These are phyloP conservation scores for Vaccinium corymbosum DNA, from an alignment of 148 eudicot species.

Conservation along the genomic window DNA sequence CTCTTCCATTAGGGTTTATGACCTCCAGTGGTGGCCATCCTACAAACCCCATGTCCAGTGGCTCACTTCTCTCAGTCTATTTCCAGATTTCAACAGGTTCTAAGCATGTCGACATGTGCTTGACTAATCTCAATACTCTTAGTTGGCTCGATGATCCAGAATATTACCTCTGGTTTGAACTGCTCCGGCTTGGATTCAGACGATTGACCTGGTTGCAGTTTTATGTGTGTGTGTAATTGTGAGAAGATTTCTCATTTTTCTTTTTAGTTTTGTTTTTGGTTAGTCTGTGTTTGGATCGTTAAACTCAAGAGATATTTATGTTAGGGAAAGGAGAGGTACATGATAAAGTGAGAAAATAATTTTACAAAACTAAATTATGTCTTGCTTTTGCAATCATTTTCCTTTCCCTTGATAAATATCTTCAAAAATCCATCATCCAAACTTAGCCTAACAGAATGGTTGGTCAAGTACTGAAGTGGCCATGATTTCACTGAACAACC, in stretches of 20 bases:
- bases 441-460: background rate
- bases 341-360: background rate
- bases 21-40: constrained; percentile 31
- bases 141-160: constrained; percentile 23
- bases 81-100: constrained; percentile 32
- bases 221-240: background rate
- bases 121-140: constrained; percentile 18
- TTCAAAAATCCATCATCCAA: background rate
- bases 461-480: background rate
- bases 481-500: too few relatives aligned
- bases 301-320: background rate
- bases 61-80: constrained; percentile 42
- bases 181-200: background rate
- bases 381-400: background rate
- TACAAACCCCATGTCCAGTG: constrained; percentile 26
- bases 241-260: background rate
- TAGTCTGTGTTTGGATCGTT: background rate
- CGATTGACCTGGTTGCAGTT: background rate
- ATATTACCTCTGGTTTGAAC: constrained; percentile 22
- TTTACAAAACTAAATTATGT: background rate
- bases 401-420: background rate
- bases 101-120: constrained; percentile 16
- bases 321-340: background rate
- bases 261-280: background rate
- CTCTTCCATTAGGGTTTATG: constrained; percentile 45